These are phyloP conservation scores for Candida vartiovaarae DNA, from an alignment of 805 yeast species.

Conservation along the genomic window DNA sequence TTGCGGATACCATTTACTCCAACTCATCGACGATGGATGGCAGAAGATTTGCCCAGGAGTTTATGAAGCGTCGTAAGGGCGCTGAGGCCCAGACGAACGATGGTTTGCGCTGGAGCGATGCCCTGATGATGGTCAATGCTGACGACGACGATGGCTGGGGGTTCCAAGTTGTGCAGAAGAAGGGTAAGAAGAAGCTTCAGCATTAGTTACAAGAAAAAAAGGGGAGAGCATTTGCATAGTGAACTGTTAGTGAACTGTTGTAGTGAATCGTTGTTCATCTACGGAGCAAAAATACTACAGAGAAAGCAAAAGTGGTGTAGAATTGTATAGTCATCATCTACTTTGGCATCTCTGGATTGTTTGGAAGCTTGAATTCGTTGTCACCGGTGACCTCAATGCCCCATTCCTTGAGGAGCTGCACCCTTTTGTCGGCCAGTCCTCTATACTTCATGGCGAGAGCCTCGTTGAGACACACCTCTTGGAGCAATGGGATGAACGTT, in stretches of 20 bases:
- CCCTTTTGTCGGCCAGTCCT: conserved; percentile 34
- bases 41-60: conserved; percentile 87
- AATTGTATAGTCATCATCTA: no score
- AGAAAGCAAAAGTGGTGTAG: no score
- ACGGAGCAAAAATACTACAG: no score
- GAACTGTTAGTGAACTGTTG: no score
- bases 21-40: conserved; percentile 91
- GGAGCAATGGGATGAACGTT: conserved; percentile 66
- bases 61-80: conserved; percentile 64
- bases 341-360: conserved; percentile 1
- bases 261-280: no score
- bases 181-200: conserved; percentile 32
- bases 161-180: conserved; percentile 60
- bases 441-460: conserved; percentile 72
- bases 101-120: conserved; percentile 67
- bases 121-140: conserved; percentile 38
- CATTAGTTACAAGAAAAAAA: background rate
- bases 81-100: conserved; percentile 53
- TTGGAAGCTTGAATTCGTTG: conserved; percentile 15
- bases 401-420: conserved; percentile 27
- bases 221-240: no score
- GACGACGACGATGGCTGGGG: conserved; percentile 49
- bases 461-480: conserved; percentile 87
- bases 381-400: conserved; percentile 18
- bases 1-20: conserved; percentile 86